Evolutionary conservation across 495 filamentous ascomycete species (phyloP), one percentile per base, ranked within the genome.

Genomic region (Penicillium silybi): DNA sequence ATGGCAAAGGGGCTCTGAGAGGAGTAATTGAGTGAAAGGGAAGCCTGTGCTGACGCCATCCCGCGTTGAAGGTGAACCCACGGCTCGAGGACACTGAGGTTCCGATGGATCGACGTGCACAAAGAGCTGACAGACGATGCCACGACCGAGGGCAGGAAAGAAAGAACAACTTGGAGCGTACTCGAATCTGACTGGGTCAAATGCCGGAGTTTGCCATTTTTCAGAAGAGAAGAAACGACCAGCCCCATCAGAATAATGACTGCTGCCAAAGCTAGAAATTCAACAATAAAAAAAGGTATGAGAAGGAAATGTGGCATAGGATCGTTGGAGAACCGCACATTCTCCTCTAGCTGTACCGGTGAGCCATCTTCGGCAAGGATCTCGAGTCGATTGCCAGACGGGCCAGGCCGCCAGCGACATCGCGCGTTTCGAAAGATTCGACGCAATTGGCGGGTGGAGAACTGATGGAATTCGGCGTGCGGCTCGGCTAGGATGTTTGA

Each of bases 11-110:
- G 71, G 34, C 59, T 74, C 23, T 74, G 71, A 0, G 67, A 67
- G 0, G 69, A 58, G 46, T 74, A 74, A 34, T 74, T 74, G 46
- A 72, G 55, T 5, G 66, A 69, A 23, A 74, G 39, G 1, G 71
- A 74, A 1, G 54, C 46, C 7, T 52, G 50, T 8, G 65, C 64
- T 1, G 54, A 46, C 0, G 66, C 71, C 55, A 66, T 64, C 10
- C 71, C 71, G 6, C 71, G 59, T 43, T 74, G 71, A n/a, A 74
- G 62, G 41, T 74, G 71, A 11, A 74, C 71, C 71, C 71, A 74
- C 7, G 71, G 71, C 52, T 74, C 71, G 11, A 74, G 59, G n/a
- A 74, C 62, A 20, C 64, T 69, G 20, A 74, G 51, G 34, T 74
- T 72, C 1, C 71, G 67, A 25, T 72, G 65, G 29, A 74, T 74